Conservation (phyloP, 2,329 filamentous ascomycete species). For the Trichocomaceae sp. region DNA sequence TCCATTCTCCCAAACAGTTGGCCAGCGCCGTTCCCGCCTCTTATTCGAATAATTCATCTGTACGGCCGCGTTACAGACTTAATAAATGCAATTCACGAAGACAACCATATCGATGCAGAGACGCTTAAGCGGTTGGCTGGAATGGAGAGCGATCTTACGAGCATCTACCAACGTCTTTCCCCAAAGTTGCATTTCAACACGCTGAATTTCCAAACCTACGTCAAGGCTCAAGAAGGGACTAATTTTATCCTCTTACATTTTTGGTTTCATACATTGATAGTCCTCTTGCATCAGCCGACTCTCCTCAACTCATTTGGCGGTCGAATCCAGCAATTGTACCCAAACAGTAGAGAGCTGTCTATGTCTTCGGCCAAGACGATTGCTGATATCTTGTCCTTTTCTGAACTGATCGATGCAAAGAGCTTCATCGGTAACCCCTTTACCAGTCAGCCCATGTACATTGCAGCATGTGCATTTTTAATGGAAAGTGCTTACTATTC, state of each 20-base stretch:
- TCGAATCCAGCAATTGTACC: constrained; percentile 63
- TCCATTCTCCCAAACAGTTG: constrained; percentile 53
- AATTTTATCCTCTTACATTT: constrained; percentile 82
- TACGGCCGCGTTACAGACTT: constrained; percentile 80
- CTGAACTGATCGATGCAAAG: constrained; percentile 76
- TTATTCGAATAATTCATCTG: constrained; percentile 77
- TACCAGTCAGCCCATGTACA: constrained; percentile 84
- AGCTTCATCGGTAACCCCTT: constrained; percentile 85
- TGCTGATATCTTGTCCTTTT: constrained; percentile 79
- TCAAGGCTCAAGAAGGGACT: constrained; percentile 71
- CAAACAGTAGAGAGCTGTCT: constrained; percentile 71
- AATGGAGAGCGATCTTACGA: constrained; percentile 76
- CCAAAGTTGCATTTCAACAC: constrained; percentile 74
- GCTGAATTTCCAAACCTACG: constrained; percentile 77
- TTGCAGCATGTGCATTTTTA: constrained; percentile 80
- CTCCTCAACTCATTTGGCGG: constrained; percentile 70
- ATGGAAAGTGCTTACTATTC: constrained; percentile 72
- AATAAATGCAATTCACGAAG: constrained; percentile 66
- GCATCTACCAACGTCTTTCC: constrained; percentile 67
- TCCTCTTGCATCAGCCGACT: constrained; percentile 77
- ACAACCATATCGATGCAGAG: constrained; percentile 67
- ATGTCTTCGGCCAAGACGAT: constrained; percentile 91
- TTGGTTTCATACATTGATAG: constrained; percentile 83
- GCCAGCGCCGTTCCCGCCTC: constrained; percentile 71
- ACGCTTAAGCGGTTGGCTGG: constrained; percentile 63